Base-by-base conservation (phyloP, 1,284 basidiomycete species). In the Microbotryum violaceum region DNA sequence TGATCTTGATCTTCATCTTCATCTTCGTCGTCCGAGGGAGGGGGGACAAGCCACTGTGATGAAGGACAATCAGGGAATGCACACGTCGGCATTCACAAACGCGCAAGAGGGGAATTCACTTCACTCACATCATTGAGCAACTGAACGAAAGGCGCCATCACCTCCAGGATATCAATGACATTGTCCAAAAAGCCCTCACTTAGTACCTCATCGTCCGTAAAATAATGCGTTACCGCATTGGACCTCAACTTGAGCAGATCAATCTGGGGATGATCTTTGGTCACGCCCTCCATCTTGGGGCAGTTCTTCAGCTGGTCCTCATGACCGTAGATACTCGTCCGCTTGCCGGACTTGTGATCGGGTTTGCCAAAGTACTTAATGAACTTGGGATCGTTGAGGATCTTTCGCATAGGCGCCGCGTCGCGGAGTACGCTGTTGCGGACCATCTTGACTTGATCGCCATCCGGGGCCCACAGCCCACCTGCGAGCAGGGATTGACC, bases 181-280 rank as follows among this genome's bases (percentile, higher is more conserved):
- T 42, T 56, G 14, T 62, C 56, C 37, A 64, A 49, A 52, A 72
- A 72, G 46, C 57, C 57, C 9, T 49, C 47, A 21, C 59, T 57
- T 18, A 61, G 33, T 14, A 72, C 67, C 47, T 69, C 63, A n/a
- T 69, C 64, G 61, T 72, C 71, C 10, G 60, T 52, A 54, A 72
- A 73, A 33, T 58, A 12, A n/a, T 58, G 56, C 37, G 58, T 59
- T 49, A 72, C 70, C 8, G 66, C 66, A 47, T 71, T 62, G 4
- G 70, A 68, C 23, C 70, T 59, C 45, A 70, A 63, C 67, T 69
- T 69, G 29, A 76, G 64, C 58, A 74, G 64, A 60, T 74, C 73
- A 50, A 75, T 75, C 56, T 76, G 71, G 33, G 65, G 66, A 58
- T 76, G 73, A 18, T 64, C 71, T 61, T 75, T 75, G 61, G 71